Evolutionary conservation across 306 rosid species (phyloP).

Genomic region (Benincasa hispida): DNA sequence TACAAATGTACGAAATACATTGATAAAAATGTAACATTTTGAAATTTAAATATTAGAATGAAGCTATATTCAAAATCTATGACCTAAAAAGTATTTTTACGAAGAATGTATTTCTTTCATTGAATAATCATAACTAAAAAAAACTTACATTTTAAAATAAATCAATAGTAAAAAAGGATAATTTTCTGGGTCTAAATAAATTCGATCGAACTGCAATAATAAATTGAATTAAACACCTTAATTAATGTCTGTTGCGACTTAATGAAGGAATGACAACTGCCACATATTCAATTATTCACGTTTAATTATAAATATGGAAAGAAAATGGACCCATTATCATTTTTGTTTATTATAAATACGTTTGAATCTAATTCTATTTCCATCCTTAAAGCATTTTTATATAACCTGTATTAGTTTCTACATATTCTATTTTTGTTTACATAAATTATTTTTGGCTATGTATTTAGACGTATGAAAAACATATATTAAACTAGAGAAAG

Average conservation of each 20-base stretch:
- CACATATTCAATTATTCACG: neutral
- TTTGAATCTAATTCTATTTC: neutral
- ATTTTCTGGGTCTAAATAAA: neutral
- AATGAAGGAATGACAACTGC: neutral
- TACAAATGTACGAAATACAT: no score
- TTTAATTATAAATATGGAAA: neutral
- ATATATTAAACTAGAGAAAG: neutral
- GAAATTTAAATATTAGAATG: no score
- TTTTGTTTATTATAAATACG: neutral
- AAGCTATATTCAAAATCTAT: no score
- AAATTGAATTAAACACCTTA: neutral
- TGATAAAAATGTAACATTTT: no score
- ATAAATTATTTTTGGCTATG: no score
- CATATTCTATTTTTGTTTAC: neutral
- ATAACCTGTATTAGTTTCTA: neutral
- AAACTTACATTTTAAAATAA: neutral
- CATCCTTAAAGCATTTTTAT: neutral
- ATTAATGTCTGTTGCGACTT: constrained; percentile 5
- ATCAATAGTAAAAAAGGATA: neutral
- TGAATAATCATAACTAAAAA: neutral
- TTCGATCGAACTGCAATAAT: neutral
- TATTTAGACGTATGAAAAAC: neutral
- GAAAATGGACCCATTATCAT: neutral
- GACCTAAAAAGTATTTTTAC: no score
- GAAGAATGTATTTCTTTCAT: neutral